Evolutionary conservation across 2,329 filamentous ascomycete genomes (phyloP).

Genomic region (Colletotrichum lindemuthianum): DNA sequence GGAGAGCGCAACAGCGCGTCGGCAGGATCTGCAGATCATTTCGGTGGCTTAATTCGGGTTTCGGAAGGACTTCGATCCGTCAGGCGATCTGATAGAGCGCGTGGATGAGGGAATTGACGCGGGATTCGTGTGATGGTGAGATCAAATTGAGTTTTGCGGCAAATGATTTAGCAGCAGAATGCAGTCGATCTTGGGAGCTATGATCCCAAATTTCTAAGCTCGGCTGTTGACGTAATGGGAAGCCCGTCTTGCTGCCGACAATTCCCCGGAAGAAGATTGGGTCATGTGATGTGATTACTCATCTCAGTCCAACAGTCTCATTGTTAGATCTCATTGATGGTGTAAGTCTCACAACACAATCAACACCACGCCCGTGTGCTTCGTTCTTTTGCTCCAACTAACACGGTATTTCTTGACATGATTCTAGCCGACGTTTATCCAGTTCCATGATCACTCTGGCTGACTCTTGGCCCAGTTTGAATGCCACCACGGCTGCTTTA

Average conservation of each 20-base stretch:
- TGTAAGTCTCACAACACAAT: not conserved
- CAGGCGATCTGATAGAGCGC: no score
- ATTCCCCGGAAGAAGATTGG: not conserved
- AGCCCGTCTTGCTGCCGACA: not conserved
- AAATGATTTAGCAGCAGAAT: not conserved
- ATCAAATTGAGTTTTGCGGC: not conserved
- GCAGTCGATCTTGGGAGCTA: conserved; percentile 5
- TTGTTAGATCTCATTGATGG: not conserved
- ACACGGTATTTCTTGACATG: no score
- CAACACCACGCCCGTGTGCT: no score
- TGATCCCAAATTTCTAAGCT: conserved; percentile 25
- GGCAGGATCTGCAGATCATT: conserved; percentile 36
- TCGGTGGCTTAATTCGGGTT: not conserved
- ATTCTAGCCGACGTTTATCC: no score
- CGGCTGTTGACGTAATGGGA: conserved; percentile 23
- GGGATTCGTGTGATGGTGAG: not conserved
- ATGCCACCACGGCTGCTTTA: conserved; percentile 9
- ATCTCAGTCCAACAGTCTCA: not conserved
- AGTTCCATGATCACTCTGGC: no score
- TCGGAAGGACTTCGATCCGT: no score
- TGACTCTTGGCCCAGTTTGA: not conserved
- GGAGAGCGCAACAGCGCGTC: conserved; percentile 33
- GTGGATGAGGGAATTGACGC: not conserved
- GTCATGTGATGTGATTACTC: not conserved
- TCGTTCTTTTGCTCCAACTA: no score